Evolutionary conservation across 768 basidiomycete genomes (phyloP).

Genomic region (Neoboletus brunneissimus): DNA sequence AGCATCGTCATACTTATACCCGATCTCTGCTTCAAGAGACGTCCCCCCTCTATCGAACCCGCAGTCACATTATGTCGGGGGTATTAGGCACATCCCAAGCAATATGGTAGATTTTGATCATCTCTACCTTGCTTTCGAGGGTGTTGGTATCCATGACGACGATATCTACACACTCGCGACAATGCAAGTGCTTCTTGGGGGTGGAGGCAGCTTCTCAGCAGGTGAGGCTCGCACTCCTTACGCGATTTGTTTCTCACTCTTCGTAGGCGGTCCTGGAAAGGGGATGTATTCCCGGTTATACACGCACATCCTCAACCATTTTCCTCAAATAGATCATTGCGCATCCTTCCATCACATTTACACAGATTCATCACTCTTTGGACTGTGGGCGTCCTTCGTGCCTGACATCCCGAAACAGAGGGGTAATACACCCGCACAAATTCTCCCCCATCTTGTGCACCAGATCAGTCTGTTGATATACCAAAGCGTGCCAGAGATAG

Average conservation of each 20-base stretch:
- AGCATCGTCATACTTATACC: constrained; percentile 70
- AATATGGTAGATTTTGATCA: constrained; percentile 78
- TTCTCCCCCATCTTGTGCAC: constrained; percentile 81
- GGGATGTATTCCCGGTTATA: constrained; percentile 99
- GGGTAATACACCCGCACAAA: constrained; percentile 64
- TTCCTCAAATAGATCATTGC: constrained; percentile 92
- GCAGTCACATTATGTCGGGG: constrained; percentile 76
- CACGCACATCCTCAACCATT: constrained; percentile 93
- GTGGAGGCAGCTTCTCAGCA: constrained; percentile 95
- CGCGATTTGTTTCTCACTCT: constrained; percentile 4
- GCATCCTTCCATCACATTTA: constrained; percentile 98
- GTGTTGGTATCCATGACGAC: constrained; percentile 83
- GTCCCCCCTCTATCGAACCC: constrained; percentile 15
- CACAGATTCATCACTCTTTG: constrained; percentile 90
- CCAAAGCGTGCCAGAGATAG: constrained; percentile 57
- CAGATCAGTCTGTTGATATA: constrained; percentile 83
- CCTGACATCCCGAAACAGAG: constrained; percentile 55
- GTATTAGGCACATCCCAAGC: constrained; percentile 67
- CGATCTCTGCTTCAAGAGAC: constrained; percentile 22
- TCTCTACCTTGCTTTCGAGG: constrained; percentile 90
- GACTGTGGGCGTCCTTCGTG: constrained; percentile 82
- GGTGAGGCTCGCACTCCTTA: constrained; percentile 38
- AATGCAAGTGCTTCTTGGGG: constrained; percentile 92
- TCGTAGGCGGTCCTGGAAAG: constrained; percentile 88
- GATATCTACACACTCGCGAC: constrained; percentile 93